Base-by-base conservation (phyloP, 139 green algal genomes). In the Dunaliella primolecta region DNA sequence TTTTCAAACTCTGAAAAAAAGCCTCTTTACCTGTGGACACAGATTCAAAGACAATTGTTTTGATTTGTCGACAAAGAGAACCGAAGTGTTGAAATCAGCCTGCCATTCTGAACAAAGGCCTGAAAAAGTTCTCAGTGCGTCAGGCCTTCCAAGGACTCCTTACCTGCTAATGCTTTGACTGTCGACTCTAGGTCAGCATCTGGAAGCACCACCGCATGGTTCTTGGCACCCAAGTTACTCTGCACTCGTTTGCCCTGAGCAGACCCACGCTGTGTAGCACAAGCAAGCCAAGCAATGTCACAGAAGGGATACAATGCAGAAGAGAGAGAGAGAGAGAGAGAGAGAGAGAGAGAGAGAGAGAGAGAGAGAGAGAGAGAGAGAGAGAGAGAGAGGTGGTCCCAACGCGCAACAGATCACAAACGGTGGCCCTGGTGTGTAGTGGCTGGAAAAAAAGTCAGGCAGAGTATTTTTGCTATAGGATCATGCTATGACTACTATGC, bases 161-260 rank as follows among this genome's bases (percentile, higher is more conserved):
- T 38, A 90, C 87, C 87, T 15, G 91, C 87, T 33, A 98, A 85
- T 1, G 96, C 96, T 36, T 93, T 92, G 11, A 93, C 85, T 33
- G 94, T 95, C 1, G 88, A 78, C 36, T 98, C 95, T 0, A 91
- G 32, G 81, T 98, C 89, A 0, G 97, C 97, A 87, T 99, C 97
- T 1, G 97, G 97, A 92, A 99, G 85, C 27, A 99, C 87, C 29
- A 99, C 93, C 2, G 94, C 96, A 78, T 99, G 97, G 90, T 99
- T 99, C 92, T 99, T 99, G 36, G 97, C 97, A 11, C 97, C 96
- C 90, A 97, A 93, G 90, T 99, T 99, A 81, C 89, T 89, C 90
- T 97, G 94, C 86, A 99, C 96, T 1, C 96, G 92, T 91, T 99
- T 99, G 75, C 96, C 96, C 34, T 89, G 89, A 30, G 92, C 91